These are phyloP conservation scores for Pichia sp. DNA, from an alignment of 1,139 yeast genomes.

Conservation along the genomic window DNA sequence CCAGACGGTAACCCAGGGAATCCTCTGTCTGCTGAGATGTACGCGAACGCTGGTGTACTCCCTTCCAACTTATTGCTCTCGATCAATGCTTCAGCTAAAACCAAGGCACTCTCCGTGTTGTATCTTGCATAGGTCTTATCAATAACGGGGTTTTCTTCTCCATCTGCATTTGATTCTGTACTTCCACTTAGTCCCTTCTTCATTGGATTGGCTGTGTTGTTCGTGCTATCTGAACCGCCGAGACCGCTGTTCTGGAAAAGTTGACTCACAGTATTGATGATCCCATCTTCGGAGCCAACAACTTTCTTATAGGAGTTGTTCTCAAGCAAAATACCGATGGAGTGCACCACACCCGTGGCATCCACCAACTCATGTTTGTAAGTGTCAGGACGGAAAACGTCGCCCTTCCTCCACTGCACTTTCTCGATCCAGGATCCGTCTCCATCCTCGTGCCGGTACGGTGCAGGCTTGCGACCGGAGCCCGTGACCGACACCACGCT, in stretches of 20 bases:
- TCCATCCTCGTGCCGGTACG: slow-evolving; percentile 21
- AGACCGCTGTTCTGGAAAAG: slow-evolving; percentile 13
- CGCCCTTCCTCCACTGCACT: slow-evolving; percentile 64
- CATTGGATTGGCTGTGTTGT: slow-evolving; percentile 43
- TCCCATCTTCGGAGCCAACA: slow-evolving; percentile 37
- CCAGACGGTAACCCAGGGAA: slow-evolving; percentile 61
- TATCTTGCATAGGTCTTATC: slow-evolving; percentile 50
- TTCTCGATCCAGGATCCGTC: slow-evolving; percentile 45
- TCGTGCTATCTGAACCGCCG: slow-evolving; percentile 4
- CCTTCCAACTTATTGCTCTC: slow-evolving; percentile 19
- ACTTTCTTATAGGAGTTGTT: slow-evolving; percentile 56
- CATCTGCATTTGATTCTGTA: slow-evolving; percentile 1
- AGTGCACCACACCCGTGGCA: slow-evolving; percentile 69
- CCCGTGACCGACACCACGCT: slow-evolving; percentile 51
- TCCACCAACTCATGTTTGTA: slow-evolving; percentile 42
- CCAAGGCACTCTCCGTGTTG: slow-evolving; percentile 64
- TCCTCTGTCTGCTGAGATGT: slow-evolving; percentile 72
- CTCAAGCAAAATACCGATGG: slow-evolving; percentile 70
- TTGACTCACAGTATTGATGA: slow-evolving; percentile 19
- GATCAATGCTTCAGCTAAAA: slow-evolving; percentile 51
- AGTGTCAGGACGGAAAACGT: slow-evolving; percentile 57
- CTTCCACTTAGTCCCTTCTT: slow-evolving; percentile 26
- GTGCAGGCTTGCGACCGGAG: slow-evolving; percentile 50
- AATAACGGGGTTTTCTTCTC: slow-evolving; percentile 18
- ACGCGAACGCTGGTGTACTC: slow-evolving; percentile 45